A percentile compares a stretch with the other conserved stretches of the same genome.
Conservation (phyloP, 108 stramenopile genomes). For the Parmales sp. region DNA sequence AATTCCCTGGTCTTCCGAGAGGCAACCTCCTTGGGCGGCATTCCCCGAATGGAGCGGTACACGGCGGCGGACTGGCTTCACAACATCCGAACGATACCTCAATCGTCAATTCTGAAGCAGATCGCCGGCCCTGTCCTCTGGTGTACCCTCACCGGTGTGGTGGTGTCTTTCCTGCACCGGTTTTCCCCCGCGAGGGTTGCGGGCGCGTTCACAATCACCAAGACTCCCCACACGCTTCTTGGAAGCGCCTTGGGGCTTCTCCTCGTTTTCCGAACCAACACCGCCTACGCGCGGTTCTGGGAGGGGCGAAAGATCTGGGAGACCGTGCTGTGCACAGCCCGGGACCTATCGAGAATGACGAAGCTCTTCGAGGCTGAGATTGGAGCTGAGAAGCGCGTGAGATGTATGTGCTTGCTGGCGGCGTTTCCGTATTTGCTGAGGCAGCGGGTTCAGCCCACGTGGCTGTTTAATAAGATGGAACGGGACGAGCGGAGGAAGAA, state of each 20-base stretch:
- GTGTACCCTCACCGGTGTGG: conserved; percentile 50
- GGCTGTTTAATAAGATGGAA: conserved; percentile 32
- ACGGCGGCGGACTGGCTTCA: conserved; percentile 73
- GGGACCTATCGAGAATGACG: conserved; percentile 63
- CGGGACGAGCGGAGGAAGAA: conserved; percentile 17
- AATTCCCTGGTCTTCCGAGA: conserved; percentile 9
- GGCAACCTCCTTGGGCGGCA: conserved; percentile 13
- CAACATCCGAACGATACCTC: conserved; percentile 69
- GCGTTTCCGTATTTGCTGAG: conserved; percentile 60
- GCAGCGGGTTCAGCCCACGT: conserved; percentile 59
- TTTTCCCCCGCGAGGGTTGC: conserved; percentile 16
- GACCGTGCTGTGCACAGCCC: conserved; percentile 41
- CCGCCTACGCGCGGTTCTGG: conserved; percentile 80
- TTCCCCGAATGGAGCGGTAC: conserved; percentile 37
- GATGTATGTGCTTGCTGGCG: conserved; percentile 43
- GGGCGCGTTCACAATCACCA: conserved; percentile 38
- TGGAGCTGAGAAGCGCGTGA: conserved; percentile 31
- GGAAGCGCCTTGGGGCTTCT: conserved; percentile 70
- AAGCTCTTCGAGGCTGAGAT: conserved; percentile 52
- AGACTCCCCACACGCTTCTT: conserved; percentile 62
- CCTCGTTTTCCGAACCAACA: conserved; percentile 81
- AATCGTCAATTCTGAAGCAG: conserved; percentile 62
- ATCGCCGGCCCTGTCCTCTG: conserved; percentile 53
- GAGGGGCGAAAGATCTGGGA: conserved; percentile 84
- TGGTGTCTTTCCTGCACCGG: conserved; percentile 46